These are phyloP conservation scores for Pichia californica DNA, from an alignment of 805 yeast species.

Conservation along the genomic window DNA sequence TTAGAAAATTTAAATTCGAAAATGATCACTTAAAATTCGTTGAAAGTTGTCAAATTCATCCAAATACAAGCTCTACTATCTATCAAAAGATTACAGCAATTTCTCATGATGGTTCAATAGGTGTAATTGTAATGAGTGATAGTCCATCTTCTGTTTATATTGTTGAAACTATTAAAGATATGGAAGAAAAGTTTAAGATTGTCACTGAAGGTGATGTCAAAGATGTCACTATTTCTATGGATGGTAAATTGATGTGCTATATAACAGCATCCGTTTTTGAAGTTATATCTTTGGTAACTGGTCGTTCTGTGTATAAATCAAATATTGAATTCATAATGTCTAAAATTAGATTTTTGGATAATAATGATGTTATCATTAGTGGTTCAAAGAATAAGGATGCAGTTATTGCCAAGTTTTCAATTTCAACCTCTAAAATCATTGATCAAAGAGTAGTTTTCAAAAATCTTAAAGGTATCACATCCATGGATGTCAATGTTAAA, in stretches of 20 bases:
- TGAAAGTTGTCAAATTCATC: constrained; percentile 52
- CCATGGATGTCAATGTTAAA: constrained; percentile 37
- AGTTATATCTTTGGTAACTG: constrained; percentile 44
- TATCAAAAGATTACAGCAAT: constrained; percentile 60
- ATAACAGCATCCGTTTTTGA: constrained; percentile 52
- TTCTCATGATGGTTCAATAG: constrained; percentile 52
- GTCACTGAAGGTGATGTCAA: constrained; percentile 48
- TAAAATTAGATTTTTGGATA: constrained; percentile 29
- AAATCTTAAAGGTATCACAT: constrained; percentile 50
- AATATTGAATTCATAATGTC: constrained; percentile 24
- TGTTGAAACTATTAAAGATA: constrained; percentile 44
- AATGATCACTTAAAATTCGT: constrained; percentile 57
- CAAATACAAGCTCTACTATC: constrained; percentile 43
- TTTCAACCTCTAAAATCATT: constrained; percentile 36
- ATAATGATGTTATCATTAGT: constrained; percentile 35
- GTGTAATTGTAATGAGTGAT: constrained; percentile 63
- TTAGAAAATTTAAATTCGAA: constrained; percentile 56
- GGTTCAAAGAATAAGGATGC: constrained; percentile 41
- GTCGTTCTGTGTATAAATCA: constrained; percentile 30
- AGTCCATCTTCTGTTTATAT: constrained; percentile 59
- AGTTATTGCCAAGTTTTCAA: constrained; percentile 37
- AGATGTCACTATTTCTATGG: constrained; percentile 63
- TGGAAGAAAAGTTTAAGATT: constrained; percentile 49
- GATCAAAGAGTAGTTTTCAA: constrained; percentile 37
- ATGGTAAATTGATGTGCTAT: constrained; percentile 58